A percentile compares a stretch with the other conserved stretches of the same genome.
phyloP scores from a whole-genome alignment of 306 rosid species.

The Vicia faba region DNA sequence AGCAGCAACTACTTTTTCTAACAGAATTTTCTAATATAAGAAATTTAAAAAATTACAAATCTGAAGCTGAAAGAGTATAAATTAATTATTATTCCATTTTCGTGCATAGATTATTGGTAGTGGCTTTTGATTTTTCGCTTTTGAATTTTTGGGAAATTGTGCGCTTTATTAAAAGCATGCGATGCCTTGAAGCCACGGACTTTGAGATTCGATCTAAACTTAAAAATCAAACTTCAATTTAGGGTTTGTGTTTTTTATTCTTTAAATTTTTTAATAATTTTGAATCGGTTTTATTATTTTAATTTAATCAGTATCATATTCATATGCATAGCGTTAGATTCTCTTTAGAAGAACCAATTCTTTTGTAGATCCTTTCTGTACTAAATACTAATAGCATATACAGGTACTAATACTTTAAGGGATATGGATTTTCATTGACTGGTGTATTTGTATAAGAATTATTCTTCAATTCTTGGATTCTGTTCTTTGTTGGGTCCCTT shows the following conservation, averaged over 20 bases:
- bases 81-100: background rate
- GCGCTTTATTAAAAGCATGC: slow-evolving; percentile 24
- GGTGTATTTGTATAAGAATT: slow-evolving; percentile 11
- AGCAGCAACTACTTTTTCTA: background rate
- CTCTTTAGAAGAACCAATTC: background rate
- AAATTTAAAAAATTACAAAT: background rate
- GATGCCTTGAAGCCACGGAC: slow-evolving; percentile 39
- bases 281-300: background rate
- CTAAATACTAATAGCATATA: background rate
- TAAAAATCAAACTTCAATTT: background rate
- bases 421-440: slow-evolving; percentile 6
- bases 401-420: slow-evolving; percentile 16
- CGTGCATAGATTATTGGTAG: background rate
- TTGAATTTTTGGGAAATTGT: slow-evolving; percentile 31
- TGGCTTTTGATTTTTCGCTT: slow-evolving; percentile 1
- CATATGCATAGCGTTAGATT: background rate
- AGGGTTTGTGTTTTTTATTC: background rate
- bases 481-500: slow-evolving; percentile 31
- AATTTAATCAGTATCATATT: background rate
- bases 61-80: background rate
- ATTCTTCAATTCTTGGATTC: slow-evolving; percentile 36
- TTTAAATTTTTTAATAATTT: background rate
- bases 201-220: slow-evolving; percentile 33
- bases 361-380: background rate
- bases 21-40: background rate